Base-by-base conservation (phyloP, 2,329 filamentous ascomycete genomes). In the Arthrobotrys sphaeroides region DNA sequence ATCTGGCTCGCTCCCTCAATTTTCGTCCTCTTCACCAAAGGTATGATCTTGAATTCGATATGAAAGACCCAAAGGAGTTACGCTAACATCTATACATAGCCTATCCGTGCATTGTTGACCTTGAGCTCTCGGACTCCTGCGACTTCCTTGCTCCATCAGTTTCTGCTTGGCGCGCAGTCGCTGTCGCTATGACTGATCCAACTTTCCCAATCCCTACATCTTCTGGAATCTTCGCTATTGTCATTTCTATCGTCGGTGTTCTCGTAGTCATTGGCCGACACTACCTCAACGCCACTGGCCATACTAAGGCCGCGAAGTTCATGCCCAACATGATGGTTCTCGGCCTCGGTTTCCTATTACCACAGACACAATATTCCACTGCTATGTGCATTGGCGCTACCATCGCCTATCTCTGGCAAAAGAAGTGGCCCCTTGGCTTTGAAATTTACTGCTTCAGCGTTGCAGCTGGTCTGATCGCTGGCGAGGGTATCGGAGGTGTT, bases 1-100 rank as follows among this genome's bases (percentile, higher is more conserved):
- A 84, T 90, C 78, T 90, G 90, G 83, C 82, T 91, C 10, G 88
- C 89, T 0, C 89, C 89, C 0, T 88, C 87, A 7, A 85, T 91
- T 78, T 91, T 90, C 80, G 86, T 90, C 33, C 86, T 91, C 47
- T 91, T 91, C 83, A 86, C 88, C 77, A 85, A 86, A 3, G 69
- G 62, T 69, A 68, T 61, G 38, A 55, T 55, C 13, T 22, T 24
- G 12, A n/a, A 43, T 5, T 22, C 36, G 16, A 28, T 16, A 36
- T n/a, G n/a, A n/a, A 12, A 68, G 70, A 43, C 59, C 77, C 13
- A n/a, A n/a, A n/a, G n/a, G 3, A 9, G n/a, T 12, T 33, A 70
- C 75, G 38, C 77, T 78, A 64, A 78, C 77, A 53, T 5, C n/a
- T 33, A 20, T n/a, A 1, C 51, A 9, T 33, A 73, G 90, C 90